Evolutionary conservation across 2,329 filamentous ascomycete genomes (phyloP), one percentile per base, ranked within the genome.

Genomic region (Phialophora verrucosa): DNA sequence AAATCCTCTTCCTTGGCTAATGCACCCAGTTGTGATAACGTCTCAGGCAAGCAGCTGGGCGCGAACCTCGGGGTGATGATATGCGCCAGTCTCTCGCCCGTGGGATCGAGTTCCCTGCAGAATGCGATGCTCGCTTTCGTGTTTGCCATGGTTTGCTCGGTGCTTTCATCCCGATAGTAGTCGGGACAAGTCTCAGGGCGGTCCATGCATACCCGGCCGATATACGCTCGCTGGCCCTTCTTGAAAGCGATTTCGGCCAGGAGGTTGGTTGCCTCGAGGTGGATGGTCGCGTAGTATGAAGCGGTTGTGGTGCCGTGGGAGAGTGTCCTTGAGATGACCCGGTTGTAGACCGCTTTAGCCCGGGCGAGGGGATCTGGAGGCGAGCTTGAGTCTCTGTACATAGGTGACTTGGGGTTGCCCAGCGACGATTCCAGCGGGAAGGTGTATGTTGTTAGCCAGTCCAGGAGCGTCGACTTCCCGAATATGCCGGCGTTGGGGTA

Each of bases 181-280:
- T 85, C 84, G 0, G 93, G 93, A 44, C 88, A 89, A 4, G 90
- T 78, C 0, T 80, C 76, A 0, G 78, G 77, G 32, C 85, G 84
- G 77, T 98, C 92, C 95, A 99, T 98, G 82, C 93, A 97, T n/a
- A 96, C 91, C 49, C 95, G 85, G 35, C 95, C 95, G 49, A 99
- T 87, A 70, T 98, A 91, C 6, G 95, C 95, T 61, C 95, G 85
- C 79, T 99, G 95, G 53, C 95, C 95, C 29, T 87, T 81, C 0
- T 80, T 76, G n/a, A 91, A 83, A 74, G 94, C 97, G 20, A 97
- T 86, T 70, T 92, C 88, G 0, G 93, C 91, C 5, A 99, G 88
- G 7, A 97, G 85, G 76, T 97, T 97, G n/a, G 95, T 99, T 1
- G 93, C 88, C 0, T 87, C 83, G 1, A 96, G 91, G 76, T 96